Evolutionary conservation across 495 filamentous ascomycete genomes (phyloP).

Genomic region (Parmelia sp.): DNA sequence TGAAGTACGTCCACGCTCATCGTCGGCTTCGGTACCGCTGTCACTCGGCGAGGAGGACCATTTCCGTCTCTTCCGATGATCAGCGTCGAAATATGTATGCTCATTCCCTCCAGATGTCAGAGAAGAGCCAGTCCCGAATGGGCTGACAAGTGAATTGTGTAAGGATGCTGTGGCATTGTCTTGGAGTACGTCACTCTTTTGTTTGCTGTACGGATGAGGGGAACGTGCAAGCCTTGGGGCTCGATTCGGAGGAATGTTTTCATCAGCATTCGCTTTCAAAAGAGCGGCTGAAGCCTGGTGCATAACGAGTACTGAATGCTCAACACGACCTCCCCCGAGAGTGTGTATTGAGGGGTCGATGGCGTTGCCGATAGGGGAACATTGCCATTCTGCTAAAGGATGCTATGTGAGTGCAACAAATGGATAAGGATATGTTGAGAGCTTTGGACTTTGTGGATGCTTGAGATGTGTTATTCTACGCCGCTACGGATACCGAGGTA

Average conservation of each 20-base stretch:
- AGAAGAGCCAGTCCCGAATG: not conserved
- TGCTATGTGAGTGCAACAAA: not conserved
- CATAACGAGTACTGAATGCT: slow-evolving; percentile 11
- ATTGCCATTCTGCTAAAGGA: not conserved
- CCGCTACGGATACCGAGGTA: no score
- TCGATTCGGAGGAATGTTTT: not conserved
- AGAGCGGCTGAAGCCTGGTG: not conserved
- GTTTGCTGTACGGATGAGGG: slow-evolving; percentile 67
- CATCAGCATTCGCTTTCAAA: slow-evolving; percentile 7
- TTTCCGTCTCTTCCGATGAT: slow-evolving; percentile 30
- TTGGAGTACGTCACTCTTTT: slow-evolving; percentile 22
- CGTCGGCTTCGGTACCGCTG: slow-evolving; percentile 86
- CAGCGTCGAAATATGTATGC: slow-evolving; percentile 24
- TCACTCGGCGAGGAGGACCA: slow-evolving; percentile 63
- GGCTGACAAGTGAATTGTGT: slow-evolving; percentile 3
- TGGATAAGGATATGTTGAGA: not conserved
- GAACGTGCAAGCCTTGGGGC: slow-evolving; percentile 49
- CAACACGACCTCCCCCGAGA: not conserved
- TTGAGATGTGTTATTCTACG: no score
- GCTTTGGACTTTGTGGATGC: not conserved
- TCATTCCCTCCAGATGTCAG: slow-evolving; percentile 21
- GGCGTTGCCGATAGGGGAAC: not conserved
- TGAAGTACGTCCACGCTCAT: slow-evolving; percentile 60
- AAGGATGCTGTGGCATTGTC: not conserved
- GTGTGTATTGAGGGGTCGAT: not conserved